These are phyloP conservation scores for Stemphylium lycopersici DNA, from an alignment of 2,329 filamentous ascomycete species.

Conservation along the genomic window DNA sequence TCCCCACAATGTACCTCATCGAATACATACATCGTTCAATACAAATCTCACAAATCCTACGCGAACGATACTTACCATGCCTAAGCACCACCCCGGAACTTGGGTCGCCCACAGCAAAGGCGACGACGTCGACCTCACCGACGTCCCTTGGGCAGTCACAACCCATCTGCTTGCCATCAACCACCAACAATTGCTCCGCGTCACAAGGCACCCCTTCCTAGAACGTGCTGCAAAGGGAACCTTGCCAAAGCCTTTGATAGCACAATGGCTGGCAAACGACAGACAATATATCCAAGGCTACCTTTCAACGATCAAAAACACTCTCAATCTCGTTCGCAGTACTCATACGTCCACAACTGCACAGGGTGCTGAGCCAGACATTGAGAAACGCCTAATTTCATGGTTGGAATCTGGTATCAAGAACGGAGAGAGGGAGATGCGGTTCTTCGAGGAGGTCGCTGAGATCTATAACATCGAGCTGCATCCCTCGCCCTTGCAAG, in stretches of 20 bases:
- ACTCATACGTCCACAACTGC: slow-evolving; percentile 17
- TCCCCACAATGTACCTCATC: slow-evolving; percentile 19
- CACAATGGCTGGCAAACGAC: slow-evolving; percentile 45
- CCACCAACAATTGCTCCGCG: slow-evolving; percentile 34
- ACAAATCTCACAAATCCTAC: slow-evolving; percentile 20
- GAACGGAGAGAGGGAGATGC: slow-evolving; percentile 42
- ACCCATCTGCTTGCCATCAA: slow-evolving; percentile 39
- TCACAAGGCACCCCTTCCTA: slow-evolving; percentile 41
- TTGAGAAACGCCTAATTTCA: slow-evolving; percentile 32
- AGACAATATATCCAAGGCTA: slow-evolving; percentile 43
- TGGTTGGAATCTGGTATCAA: slow-evolving; percentile 41
- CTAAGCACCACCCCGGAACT: slow-evolving; percentile 28
- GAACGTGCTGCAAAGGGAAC: slow-evolving; percentile 36
- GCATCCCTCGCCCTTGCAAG: slow-evolving; percentile 15
- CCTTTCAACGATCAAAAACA: slow-evolving; percentile 33
- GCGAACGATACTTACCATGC: slow-evolving; percentile 18
- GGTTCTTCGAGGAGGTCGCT: slow-evolving; percentile 42
- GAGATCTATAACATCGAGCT: slow-evolving; percentile 34
- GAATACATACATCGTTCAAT: slow-evolving; percentile 23
- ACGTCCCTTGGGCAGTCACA: slow-evolving; percentile 36
- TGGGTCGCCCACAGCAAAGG: slow-evolving; percentile 16
- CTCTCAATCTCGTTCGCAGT: slow-evolving; percentile 26
- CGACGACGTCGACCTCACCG: slow-evolving; percentile 22
- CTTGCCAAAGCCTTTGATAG: slow-evolving; percentile 39
- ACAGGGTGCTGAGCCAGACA: slow-evolving; percentile 20